Base-by-base conservation (phyloP, 352 stramenopile genomes). In the Phytophthora kernoviae region DNA sequence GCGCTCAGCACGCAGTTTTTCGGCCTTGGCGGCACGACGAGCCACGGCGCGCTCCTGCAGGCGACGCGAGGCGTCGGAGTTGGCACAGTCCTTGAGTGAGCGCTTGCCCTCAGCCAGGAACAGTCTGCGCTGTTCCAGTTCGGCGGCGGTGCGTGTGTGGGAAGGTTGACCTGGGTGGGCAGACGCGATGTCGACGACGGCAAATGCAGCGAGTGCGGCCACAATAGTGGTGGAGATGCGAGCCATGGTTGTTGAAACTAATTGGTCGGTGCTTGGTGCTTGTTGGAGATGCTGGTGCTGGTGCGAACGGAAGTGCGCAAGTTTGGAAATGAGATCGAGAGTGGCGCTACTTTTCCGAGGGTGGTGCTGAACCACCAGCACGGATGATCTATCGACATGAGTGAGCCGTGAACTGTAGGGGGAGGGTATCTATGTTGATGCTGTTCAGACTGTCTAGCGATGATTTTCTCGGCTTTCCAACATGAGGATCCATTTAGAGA, bases 51-150 rank as follows among this genome's bases (percentile, higher is more conserved):
- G 61, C 41, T 62, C 59, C 15, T 62, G 33, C 36, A 68, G 59
- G 44, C 27, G 20, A 4, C 59, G 59, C 1, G 59, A 54, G 12
- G 39, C 32, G 2, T 59, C 52, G 24, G 46, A 68, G 53, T 54
- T 54, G 53, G 54, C 54, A 24, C 62, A 70, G 55, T 57, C 54
- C 32, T 56, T 58, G 32, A 70, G 62, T 22, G 44, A 55, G 18
- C 62, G 62, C 32, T 65, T 65, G 54, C 54, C 22, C 27, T 65
- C 46, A 17, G 52, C 39, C 59, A 68, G 61, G 54, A 69, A 69
- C 41, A 69, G 61, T 8, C 40, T 42, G n/a, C 54, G 61, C 18
- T 69, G 53, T 22, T 52, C 54, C 3, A 64, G 46, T 58, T 47
- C 7, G 47, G 47, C 4, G 60, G 44, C 0, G 22, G 51, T 4